Evolutionary conservation across 805 yeast genomes (phyloP).

Genomic region (Ogataea trehalophila): DNA sequence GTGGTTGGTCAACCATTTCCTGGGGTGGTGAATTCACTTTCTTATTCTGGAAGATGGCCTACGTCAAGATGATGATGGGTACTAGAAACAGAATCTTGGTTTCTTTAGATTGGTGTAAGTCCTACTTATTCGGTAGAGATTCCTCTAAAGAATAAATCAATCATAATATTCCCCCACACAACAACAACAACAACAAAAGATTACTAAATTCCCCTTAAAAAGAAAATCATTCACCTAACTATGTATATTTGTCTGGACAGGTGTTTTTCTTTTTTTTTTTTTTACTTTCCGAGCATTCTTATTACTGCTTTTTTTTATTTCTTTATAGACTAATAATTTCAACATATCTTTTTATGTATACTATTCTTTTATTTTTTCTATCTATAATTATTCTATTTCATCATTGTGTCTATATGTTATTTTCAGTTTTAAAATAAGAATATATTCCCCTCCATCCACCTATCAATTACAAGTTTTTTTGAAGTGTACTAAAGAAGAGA

Average conservation of each 20-base stretch:
- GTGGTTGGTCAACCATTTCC: slow-evolving; percentile 73
- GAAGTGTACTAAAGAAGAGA: too few relatives aligned
- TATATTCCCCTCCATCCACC: too few relatives aligned
- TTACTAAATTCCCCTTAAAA: too few relatives aligned
- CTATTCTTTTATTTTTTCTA: too few relatives aligned
- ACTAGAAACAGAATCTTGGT: slow-evolving; percentile 85
- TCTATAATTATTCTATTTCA: too few relatives aligned
- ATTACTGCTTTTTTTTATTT: not conserved
- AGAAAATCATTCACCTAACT: too few relatives aligned
- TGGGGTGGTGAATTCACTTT: slow-evolving; percentile 84
- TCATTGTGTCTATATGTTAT: too few relatives aligned
- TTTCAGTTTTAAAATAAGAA: too few relatives aligned
- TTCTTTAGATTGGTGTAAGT: slow-evolving; percentile 84
- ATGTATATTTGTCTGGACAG: not conserved
- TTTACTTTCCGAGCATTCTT: not conserved
- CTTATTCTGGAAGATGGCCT: slow-evolving; percentile 93
- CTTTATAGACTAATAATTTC: not conserved
- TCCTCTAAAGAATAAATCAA: slow-evolving; percentile 67
- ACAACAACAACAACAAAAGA: too few relatives aligned
- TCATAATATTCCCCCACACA: not conserved
- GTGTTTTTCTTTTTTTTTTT: not conserved
- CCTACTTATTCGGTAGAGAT: slow-evolving; percentile 87
- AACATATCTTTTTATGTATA: too few relatives aligned
- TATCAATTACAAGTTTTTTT: too few relatives aligned
- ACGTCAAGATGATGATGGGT: slow-evolving; percentile 87